Conservation (phyloP, 495 filamentous ascomycete species). For the Podospora pseudoanserina region DNA sequence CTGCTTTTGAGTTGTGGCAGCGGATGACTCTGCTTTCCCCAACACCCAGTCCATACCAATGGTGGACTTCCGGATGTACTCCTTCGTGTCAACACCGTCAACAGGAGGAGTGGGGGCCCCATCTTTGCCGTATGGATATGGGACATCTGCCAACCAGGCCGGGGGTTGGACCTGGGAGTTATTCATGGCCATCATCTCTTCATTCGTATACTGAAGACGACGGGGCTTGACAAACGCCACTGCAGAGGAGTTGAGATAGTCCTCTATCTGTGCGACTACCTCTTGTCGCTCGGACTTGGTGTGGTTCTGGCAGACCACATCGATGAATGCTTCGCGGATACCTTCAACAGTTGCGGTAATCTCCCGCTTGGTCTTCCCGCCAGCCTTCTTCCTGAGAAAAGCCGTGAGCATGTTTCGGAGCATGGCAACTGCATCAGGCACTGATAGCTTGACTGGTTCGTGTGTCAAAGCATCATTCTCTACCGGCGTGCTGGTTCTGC, state of each 20-base stretch:
- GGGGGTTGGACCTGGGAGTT: conserved; percentile 1
- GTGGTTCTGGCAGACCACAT: not conserved
- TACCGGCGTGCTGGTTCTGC: not conserved
- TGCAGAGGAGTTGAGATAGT: not conserved
- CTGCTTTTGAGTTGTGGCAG: too few species aligned
- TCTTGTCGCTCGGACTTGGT: not conserved
- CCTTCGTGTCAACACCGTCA: not conserved
- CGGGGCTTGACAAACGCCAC: too few species aligned
- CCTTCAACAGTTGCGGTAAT: not conserved
- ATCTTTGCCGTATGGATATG: not conserved
- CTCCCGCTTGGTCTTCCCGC: not conserved
- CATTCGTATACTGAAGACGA: conserved; percentile 8
- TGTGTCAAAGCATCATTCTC: not conserved
- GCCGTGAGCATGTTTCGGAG: not conserved
- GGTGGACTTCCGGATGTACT: not conserved
- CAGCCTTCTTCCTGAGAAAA: not conserved
- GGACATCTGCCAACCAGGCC: not conserved
- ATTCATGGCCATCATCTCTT: conserved; percentile 5
- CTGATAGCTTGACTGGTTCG: not conserved
- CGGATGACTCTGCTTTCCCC: not conserved
- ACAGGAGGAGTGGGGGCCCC: not conserved
- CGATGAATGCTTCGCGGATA: not conserved
- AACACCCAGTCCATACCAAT: conserved; percentile 20
- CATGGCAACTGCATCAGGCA: not conserved
- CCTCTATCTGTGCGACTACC: not conserved